Evolutionary conservation across 2,329 filamentous ascomycete genomes (phyloP), one percentile per base, ranked within the genome.

Genomic region (Colletotrichum falcatum): DNA sequence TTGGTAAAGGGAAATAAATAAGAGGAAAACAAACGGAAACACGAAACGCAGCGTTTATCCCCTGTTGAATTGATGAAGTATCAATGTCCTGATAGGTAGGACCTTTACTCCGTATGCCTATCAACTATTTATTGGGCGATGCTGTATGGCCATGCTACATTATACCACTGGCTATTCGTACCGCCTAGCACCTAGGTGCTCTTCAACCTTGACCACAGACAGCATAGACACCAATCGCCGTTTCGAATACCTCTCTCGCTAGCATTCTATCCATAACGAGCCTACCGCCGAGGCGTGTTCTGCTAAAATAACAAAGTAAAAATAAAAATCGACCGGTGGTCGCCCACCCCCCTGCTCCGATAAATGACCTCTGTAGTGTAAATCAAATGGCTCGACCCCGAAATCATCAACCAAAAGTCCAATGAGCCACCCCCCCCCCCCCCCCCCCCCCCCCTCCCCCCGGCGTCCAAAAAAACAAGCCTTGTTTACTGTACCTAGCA

Each of bases 381-480:
- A 8, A 28, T 33, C 37, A 37, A 51, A 6, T 61, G 44, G n/a
- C 16, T 30, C 33, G 16, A 26, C 44, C 28, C 23, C 23, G 8
- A 18, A 18, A 5, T 9, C 30, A 28, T 39, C n/a, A 48, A 37
- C 33, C 46, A 18, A n/a, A 39, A 39, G 48, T 11, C 16, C 59
- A 28, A 18, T 12, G 42, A 18, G 2, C 9, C 4, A 12, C 12
- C 8, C 23, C 2, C n/a, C 2, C 3, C n/a, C 5, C 6, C 18
- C 1, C 5, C 18, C 37, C 42, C 8, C 7, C 7, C 14, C 2
- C 5, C 20, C 8, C 20, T 48, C 14, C 20, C 20, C 5, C 5
- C 53, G 18, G n/a, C 30, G 30, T 33, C 46, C 33, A 62, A 9
- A 53, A 51, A 70, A 65, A 8, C n/a, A 49, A 64, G 56, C 16